These are phyloP conservation scores for Mycena galopus DNA, from an alignment of 768 basidiomycete genomes.

Conservation along the genomic window DNA sequence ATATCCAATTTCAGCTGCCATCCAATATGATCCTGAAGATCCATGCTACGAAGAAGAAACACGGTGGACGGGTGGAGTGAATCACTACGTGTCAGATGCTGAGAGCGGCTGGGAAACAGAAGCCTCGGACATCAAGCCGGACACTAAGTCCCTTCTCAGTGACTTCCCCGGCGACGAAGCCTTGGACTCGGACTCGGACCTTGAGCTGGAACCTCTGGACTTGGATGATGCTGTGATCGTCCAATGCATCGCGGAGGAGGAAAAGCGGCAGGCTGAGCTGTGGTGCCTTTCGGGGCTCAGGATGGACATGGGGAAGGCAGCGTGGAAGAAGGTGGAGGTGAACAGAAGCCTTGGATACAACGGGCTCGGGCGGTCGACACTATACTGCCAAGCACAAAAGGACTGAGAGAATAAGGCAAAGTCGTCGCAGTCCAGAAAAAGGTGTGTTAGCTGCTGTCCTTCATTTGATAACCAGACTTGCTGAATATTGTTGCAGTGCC, in stretches of 20 bases:
- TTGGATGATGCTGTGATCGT: not conserved
- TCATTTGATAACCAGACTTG: not conserved
- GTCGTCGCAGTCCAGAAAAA: not conserved
- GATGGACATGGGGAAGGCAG: not conserved
- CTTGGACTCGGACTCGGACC: not conserved
- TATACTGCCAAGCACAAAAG: not conserved
- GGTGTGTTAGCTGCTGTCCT: not conserved
- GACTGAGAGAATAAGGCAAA: not conserved
- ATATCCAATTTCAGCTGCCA: not conserved
- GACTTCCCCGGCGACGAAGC: not conserved
- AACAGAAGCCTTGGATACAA: constrained; percentile 13
- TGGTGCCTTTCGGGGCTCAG: not conserved
- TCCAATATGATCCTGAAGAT: not conserved
- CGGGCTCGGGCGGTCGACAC: not conserved
- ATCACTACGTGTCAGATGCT: constrained; percentile 11
- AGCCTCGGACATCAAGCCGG: not conserved
- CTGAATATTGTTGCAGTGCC: not conserved
- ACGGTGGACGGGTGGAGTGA: constrained; percentile 5
- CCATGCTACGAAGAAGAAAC: constrained; percentile 9
- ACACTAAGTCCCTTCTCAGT: not conserved
- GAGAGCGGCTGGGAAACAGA: constrained; percentile 3
- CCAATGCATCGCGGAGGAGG: not conserved
- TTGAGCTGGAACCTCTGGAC: not conserved
- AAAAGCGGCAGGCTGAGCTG: not conserved
- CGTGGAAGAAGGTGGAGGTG: constrained; percentile 2